Conservation (phyloP, 2,329 filamentous ascomycete species). For the Curvularia verruculosa region DNA sequence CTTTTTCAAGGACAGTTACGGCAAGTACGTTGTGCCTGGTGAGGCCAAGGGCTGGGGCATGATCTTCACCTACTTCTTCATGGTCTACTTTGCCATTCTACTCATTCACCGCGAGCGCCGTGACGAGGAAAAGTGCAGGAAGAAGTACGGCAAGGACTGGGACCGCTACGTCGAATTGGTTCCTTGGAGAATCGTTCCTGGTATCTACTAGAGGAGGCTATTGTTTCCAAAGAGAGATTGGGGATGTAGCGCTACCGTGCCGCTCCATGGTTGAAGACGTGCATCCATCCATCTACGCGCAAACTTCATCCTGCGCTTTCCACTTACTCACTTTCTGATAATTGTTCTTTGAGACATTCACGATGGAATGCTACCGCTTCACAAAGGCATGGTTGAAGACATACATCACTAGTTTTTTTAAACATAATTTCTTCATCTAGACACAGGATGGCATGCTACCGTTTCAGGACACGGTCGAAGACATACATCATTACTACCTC, state of each 20-base stretch:
- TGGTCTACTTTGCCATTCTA: constrained; percentile 87
- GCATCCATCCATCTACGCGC: not conserved
- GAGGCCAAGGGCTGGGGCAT: constrained; percentile 82
- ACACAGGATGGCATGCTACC: not conserved
- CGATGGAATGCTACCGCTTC: constrained; percentile 27
- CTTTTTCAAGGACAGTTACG: constrained; percentile 61
- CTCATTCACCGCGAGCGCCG: constrained; percentile 84
- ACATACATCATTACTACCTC: not conserved
- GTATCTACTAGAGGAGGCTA: constrained; percentile 69
- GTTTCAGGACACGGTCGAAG: not conserved
- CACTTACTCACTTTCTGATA: not conserved
- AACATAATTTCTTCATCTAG: not conserved
- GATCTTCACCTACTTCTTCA: constrained; percentile 91
- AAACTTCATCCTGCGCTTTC: not conserved
- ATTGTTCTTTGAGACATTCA: not conserved
- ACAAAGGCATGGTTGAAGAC: constrained; percentile 29
- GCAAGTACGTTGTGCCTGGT: constrained; percentile 71
- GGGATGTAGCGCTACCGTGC: constrained; percentile 37
- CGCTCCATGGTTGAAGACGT: constrained; percentile 10
- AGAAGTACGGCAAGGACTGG: constrained; percentile 95
- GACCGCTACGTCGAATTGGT: constrained; percentile 84
- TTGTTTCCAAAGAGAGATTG: not conserved
- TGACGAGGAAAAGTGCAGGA: constrained; percentile 88
- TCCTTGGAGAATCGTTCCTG: constrained; percentile 80
- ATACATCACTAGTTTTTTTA: constrained; percentile 17